Evolutionary conservation across 2,329 filamentous ascomycete species (phyloP).

Genomic region (Ophidiomyces ophidiicola): DNA sequence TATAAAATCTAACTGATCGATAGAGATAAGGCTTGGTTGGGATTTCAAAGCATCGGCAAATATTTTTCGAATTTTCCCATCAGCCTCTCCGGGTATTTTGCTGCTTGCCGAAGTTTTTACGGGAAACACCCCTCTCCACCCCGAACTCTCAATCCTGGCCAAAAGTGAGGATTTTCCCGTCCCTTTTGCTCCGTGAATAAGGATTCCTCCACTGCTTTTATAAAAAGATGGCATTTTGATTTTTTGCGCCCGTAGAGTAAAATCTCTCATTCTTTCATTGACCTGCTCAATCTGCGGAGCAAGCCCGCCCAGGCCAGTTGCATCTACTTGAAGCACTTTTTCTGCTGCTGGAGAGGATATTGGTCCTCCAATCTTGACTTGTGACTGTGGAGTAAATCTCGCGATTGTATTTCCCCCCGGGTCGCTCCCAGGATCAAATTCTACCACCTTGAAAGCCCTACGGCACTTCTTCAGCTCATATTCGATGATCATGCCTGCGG

Average conservation of each 20-base stretch:
- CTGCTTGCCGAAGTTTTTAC: constrained; percentile 26
- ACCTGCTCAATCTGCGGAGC: constrained; percentile 50
- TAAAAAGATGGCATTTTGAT: constrained; percentile 32
- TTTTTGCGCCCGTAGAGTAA: constrained; percentile 29
- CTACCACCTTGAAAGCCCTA: constrained; percentile 49
- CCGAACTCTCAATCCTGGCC: constrained; percentile 50
- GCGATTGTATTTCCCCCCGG: constrained; percentile 31
- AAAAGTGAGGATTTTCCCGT: constrained; percentile 75
- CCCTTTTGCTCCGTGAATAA: constrained; percentile 69
- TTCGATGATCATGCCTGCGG: constrained; percentile 59
- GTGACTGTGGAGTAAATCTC: constrained; percentile 25
- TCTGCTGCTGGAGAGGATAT: constrained; percentile 8
- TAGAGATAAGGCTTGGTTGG: constrained; percentile 64
- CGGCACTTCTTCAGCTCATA: constrained; percentile 44
- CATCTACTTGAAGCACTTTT: constrained; percentile 23
- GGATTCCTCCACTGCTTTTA: constrained; percentile 44
- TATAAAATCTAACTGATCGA: constrained; percentile 65
- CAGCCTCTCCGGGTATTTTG: constrained; percentile 32
- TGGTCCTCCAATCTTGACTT: constrained; percentile 24
- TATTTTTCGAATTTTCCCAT: constrained; percentile 49
- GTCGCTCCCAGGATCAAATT: constrained; percentile 43
- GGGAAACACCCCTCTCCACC: constrained; percentile 57
- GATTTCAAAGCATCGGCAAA: constrained; percentile 57
- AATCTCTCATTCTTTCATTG: constrained; percentile 52
- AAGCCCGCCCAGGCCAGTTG: constrained; percentile 54